Evolutionary conservation across 306 rosid genomes (phyloP).

Genomic region (Cucurbita argyrosperma): DNA sequence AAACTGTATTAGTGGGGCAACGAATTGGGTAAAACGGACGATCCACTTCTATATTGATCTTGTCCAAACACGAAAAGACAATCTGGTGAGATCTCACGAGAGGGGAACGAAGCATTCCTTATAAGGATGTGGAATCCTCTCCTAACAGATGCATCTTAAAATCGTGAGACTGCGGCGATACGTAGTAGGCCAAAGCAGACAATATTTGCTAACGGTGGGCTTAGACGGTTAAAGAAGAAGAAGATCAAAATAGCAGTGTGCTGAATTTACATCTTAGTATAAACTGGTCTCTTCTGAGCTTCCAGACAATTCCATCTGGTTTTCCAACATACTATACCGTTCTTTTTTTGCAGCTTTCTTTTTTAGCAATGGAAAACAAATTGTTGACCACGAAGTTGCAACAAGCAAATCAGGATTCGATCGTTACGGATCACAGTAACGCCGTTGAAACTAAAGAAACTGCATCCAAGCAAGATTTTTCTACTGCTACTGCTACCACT

Average conservation of each 20-base stretch:
- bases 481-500: constrained; percentile 4
- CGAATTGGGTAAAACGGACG: no score
- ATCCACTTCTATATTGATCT: background rate
- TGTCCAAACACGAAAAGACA: background rate
- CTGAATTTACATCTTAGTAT: background rate
- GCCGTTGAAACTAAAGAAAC: constrained; percentile 13
- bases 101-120: no score
- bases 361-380: constrained; percentile 57
- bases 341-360: constrained; percentile 42
- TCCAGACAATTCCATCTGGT: background rate
- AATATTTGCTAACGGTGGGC: no score
- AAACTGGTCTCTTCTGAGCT: background rate
- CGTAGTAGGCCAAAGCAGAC: no score
- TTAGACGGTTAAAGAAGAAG: background rate
- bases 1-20: no score
- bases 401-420: constrained; percentile 29
- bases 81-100: background rate
- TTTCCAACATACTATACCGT: background rate
- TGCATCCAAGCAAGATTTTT: constrained; percentile 16
- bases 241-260: background rate
- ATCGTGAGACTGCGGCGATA: no score
- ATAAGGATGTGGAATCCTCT: no score
- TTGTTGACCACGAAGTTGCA: constrained; percentile 45
- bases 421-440: background rate
- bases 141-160: no score